Evolutionary conservation across 495 filamentous ascomycete genomes (phyloP).

Genomic region (Neohortaea acidophila): DNA sequence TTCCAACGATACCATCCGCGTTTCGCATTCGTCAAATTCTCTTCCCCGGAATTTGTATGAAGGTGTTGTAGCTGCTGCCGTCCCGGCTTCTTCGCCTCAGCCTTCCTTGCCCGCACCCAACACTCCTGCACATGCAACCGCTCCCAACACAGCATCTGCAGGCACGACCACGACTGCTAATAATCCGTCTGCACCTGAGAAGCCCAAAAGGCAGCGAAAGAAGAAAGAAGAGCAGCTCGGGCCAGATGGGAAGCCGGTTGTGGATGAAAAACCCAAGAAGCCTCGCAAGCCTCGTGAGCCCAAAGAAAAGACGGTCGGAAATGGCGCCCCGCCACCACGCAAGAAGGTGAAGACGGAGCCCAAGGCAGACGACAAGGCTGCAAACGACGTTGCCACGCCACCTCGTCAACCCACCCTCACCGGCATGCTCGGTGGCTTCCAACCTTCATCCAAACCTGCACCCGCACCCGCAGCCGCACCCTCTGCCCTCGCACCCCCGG

Average conservation of each 20-base stretch:
- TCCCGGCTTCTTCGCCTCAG: slow-evolving; percentile 10
- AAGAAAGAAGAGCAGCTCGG: slow-evolving; percentile 17
- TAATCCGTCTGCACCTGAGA: slow-evolving; percentile 11
- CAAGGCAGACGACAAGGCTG: slow-evolving; percentile 26
- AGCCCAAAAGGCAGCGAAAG: slow-evolving; percentile 15
- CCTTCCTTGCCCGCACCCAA: neutral
- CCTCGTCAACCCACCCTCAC: slow-evolving; percentile 17
- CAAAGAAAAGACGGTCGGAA: slow-evolving; percentile 34
- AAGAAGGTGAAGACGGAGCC: slow-evolving; percentile 32
- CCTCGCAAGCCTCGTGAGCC: slow-evolving; percentile 39
- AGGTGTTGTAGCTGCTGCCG: slow-evolving; percentile 8
- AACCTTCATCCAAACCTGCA: neutral
- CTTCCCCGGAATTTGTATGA: slow-evolving; percentile 2
- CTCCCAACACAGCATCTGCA: slow-evolving; percentile 1
- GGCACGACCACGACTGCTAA: slow-evolving; percentile 2
- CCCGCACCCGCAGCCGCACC: slow-evolving; percentile 2
- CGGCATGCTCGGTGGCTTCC: slow-evolving; percentile 12
- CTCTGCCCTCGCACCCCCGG: slow-evolving; percentile 10
- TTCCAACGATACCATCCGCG: slow-evolving; percentile 11
- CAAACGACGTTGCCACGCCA: slow-evolving; percentile 22
- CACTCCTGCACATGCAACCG: slow-evolving; percentile 1
- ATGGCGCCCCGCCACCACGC: slow-evolving; percentile 26
- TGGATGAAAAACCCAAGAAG: slow-evolving; percentile 33
- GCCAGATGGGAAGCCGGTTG: slow-evolving; percentile 27
- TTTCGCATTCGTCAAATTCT: slow-evolving; percentile 5